Conservation (phyloP, 2,329 filamentous ascomycete genomes). For the Trichoderma oligosporum region DNA sequence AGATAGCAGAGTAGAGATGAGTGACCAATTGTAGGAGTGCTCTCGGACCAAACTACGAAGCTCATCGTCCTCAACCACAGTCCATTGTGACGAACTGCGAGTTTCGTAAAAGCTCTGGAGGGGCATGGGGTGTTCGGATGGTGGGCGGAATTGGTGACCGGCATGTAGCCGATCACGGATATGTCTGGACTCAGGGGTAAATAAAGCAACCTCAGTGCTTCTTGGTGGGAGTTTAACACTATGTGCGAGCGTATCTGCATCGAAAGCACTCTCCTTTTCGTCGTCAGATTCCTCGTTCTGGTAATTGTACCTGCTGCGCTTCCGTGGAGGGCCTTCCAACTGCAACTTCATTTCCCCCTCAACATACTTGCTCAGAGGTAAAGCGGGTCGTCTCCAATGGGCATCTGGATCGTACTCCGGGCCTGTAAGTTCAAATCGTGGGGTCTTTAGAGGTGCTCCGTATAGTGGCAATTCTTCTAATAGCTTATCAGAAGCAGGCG, state of each 20-base stretch:
- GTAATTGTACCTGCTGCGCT: conserved; percentile 80
- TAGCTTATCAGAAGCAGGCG: conserved; percentile 70
- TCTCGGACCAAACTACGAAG: conserved; percentile 80
- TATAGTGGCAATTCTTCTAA: conserved; percentile 80
- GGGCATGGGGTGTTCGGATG: conserved; percentile 88
- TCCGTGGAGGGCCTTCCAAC: conserved; percentile 62
- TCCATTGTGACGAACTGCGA: conserved; percentile 86
- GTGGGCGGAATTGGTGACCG: conserved; percentile 87
- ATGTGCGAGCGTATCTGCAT: conserved; percentile 48
- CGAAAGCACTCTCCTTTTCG: conserved; percentile 54
- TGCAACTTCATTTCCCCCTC: conserved; percentile 73
- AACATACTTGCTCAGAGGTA: conserved; percentile 83
- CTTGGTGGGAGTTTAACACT: conserved; percentile 58
- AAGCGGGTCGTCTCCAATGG: conserved; percentile 69
- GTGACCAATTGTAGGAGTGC: conserved; percentile 95
- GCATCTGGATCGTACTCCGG: conserved; percentile 64
- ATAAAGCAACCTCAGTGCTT: conserved; percentile 76
- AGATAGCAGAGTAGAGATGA: conserved; percentile 78
- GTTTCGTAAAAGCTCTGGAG: conserved; percentile 86
- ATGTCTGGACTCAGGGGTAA: conserved; percentile 82
- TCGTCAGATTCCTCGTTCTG: conserved; percentile 66
- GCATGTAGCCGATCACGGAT: conserved; percentile 88
- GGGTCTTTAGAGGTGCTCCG: conserved; percentile 58
- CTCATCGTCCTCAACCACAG: conserved; percentile 83
- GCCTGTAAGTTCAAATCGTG: conserved; percentile 53